Evolutionary conservation across 495 filamentous ascomycete genomes (phyloP).

Genomic region (Penicillium dipodomyicola): DNA sequence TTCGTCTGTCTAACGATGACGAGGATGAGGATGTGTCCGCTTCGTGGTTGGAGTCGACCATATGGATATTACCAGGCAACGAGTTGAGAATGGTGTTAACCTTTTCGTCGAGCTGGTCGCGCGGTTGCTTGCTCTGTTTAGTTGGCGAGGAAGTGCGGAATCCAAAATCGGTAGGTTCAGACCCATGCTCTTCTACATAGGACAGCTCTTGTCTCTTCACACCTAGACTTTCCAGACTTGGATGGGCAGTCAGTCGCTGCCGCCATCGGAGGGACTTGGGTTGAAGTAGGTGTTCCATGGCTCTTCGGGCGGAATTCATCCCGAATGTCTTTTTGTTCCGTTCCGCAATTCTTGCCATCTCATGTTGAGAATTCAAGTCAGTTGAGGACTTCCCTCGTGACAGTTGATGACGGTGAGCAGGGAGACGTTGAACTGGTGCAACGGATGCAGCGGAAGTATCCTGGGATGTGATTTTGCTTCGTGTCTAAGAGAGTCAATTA

Average conservation of each 20-base stretch:
- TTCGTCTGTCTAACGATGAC: slow-evolving; percentile 39
- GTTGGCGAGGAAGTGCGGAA: slow-evolving; percentile 35
- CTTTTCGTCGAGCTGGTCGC: slow-evolving; percentile 76
- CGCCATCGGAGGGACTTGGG: slow-evolving; percentile 29
- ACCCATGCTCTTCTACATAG: slow-evolving; percentile 28
- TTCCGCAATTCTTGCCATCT: slow-evolving; percentile 16
- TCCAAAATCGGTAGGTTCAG: slow-evolving; percentile 17
- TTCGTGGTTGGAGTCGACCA: slow-evolving; percentile 44
- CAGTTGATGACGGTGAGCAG: slow-evolving; percentile 21
- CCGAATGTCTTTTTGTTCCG: slow-evolving; percentile 16
- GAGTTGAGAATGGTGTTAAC: slow-evolving; percentile 79
- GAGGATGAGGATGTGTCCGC: slow-evolving; percentile 33
- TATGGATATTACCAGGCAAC: slow-evolving; percentile 75
- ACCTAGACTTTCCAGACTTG: slow-evolving; percentile 41
- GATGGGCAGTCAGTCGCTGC: slow-evolving; percentile 37
- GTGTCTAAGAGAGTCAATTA: neutral
- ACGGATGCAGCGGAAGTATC: slow-evolving; percentile 13
- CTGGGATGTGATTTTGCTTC: slow-evolving; percentile 5
- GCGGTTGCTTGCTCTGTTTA: slow-evolving; percentile 41
- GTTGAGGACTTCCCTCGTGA: slow-evolving; percentile 24
- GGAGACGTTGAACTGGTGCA: slow-evolving; percentile 14
- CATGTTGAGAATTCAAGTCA: slow-evolving; percentile 15
- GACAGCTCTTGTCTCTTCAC: slow-evolving; percentile 30
- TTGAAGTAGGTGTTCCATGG: slow-evolving; percentile 24
- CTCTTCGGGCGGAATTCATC: slow-evolving; percentile 17